Conservation (phyloP, 2,329 filamentous ascomycete species). For the Plectosphaerella cucumerina region DNA sequence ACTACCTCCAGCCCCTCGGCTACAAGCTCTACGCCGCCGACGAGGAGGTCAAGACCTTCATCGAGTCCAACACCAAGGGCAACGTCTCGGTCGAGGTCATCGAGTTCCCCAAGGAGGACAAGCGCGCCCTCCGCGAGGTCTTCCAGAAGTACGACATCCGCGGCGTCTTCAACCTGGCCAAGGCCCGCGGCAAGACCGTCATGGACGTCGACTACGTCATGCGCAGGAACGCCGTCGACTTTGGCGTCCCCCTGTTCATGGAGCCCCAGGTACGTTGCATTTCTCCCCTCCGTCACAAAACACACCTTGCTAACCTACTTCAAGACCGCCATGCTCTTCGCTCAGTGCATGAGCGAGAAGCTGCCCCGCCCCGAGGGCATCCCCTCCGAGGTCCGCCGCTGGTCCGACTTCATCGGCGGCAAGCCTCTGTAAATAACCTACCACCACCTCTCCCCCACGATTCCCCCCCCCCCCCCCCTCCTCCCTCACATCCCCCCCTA, state of each 20-base stretch:
- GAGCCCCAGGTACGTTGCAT: conserved; percentile 76
- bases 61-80: conserved; percentile 68
- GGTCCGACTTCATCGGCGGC: conserved; percentile 92
- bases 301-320: conserved; percentile 22
- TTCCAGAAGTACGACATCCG: conserved; percentile 97
- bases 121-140: conserved; percentile 88
- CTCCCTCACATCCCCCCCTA: not conserved
- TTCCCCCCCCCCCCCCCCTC: not conserved
- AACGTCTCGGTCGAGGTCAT: conserved; percentile 79
- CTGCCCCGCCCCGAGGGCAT: conserved; percentile 84
- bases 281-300: not conserved
- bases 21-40: conserved; percentile 94
- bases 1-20: conserved; percentile 81
- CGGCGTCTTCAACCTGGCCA: conserved; percentile 92
- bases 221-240: conserved; percentile 96
- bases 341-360: conserved; percentile 96
- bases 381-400: conserved; percentile 84
- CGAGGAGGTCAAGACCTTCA: conserved; percentile 72
- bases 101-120: conserved; percentile 94
- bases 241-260: conserved; percentile 97
- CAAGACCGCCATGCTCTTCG: conserved; percentile 91
- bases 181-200: conserved; percentile 75
- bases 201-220: conserved; percentile 97
- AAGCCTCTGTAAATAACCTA: conserved; percentile 62
- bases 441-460: not conserved